A percentile compares a stretch with the other conserved stretches of the same genome.
phyloP scores from a whole-genome alignment of 805 yeast species.

The Metschnikowia peoriensis region DNA sequence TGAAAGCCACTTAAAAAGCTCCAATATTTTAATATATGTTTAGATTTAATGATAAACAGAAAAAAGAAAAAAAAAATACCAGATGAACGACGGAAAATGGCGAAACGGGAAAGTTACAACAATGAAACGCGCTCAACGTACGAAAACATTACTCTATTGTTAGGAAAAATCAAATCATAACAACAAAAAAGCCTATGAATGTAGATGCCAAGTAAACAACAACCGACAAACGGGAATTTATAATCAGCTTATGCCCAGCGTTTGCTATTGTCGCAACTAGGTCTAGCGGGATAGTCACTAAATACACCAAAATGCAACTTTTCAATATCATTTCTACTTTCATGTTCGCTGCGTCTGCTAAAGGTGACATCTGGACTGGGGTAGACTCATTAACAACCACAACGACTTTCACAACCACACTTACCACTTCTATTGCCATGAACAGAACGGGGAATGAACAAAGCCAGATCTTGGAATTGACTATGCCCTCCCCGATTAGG shows the following conservation, averaged over 20 bases:
- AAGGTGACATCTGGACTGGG: neutral
- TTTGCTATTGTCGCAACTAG: neutral
- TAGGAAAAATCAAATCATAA: neutral
- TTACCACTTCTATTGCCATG: neutral
- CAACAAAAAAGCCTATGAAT: neutral
- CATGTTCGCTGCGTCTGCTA: neutral
- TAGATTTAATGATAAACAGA: no score
- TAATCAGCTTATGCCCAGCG: no score
- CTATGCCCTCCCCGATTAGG: no score
- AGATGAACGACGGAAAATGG: neutral
- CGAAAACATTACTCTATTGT: neutral
- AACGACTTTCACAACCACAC: neutral
- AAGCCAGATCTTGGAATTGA: neutral
- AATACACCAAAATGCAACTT: neutral
- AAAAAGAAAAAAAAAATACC: no score
- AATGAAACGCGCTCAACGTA: neutral
- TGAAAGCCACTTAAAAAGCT: no score
- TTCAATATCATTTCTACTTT: neutral
- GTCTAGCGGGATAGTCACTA: no score
- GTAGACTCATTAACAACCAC: neutral
- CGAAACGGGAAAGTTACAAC: neutral
- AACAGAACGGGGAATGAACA: neutral
- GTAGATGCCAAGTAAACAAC: neutral
- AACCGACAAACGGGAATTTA: neutral
- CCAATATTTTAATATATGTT: no score